A percentile compares a stretch with the other conserved stretches of the same genome.
Conservation (phyloP, 202 grass and related monocot genomes). For the Digitaria exilis region DNA sequence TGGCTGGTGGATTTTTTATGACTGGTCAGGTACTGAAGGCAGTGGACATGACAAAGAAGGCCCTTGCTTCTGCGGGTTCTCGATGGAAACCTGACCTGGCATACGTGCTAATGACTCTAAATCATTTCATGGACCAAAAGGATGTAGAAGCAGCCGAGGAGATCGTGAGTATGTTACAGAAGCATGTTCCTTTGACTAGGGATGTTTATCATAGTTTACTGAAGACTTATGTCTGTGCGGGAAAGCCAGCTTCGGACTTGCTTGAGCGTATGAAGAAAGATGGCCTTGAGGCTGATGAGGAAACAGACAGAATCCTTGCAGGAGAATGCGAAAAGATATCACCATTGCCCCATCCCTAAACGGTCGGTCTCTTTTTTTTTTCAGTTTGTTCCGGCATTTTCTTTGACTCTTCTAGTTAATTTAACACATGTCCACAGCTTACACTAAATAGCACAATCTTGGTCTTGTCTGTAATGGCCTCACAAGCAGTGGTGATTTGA, state of each 20-base stretch:
- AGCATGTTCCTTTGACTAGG: constrained; percentile 41
- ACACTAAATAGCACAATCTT: too few relatives aligned
- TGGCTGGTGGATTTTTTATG: constrained; percentile 60
- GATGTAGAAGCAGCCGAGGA: constrained; percentile 65
- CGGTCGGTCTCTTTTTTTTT: background rate
- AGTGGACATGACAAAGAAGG: constrained; percentile 52
- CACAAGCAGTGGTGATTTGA: too few relatives aligned
- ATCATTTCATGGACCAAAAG: constrained; percentile 49
- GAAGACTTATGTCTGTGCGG: constrained; percentile 40
- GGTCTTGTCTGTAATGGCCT: too few relatives aligned
- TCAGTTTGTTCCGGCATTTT: background rate
- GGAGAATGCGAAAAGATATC: constrained; percentile 35
- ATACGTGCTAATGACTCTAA: constrained; percentile 42
- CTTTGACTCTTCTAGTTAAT: background rate
- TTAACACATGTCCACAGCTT: too few relatives aligned
- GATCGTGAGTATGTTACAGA: constrained; percentile 37
- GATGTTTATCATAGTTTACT: constrained; percentile 54
- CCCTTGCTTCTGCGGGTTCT: constrained; percentile 24
- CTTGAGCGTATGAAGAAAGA: constrained; percentile 59
- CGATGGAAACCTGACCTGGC: constrained; percentile 26
- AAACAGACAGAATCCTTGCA: constrained; percentile 48
- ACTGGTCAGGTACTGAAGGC: constrained; percentile 50
- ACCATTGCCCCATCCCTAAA: background rate
- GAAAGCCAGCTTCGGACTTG: constrained; percentile 36
- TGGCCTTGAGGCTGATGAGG: constrained; percentile 52